Evolutionary conservation across 495 filamentous ascomycete species (phyloP).

Genomic region (Neurospora sublineolata): DNA sequence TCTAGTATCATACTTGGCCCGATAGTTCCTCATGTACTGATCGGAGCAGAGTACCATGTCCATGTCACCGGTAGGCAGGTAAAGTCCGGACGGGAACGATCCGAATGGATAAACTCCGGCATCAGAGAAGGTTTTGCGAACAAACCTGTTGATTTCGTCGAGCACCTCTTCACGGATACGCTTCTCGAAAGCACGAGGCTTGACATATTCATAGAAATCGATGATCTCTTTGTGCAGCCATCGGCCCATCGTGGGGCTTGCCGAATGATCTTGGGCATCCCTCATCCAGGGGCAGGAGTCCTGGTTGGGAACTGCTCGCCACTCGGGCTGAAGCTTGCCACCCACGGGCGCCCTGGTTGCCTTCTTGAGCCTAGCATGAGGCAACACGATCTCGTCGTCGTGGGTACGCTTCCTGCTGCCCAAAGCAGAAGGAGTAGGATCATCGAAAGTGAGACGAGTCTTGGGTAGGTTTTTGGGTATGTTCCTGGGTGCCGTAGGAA

Average conservation of each 20-base stretch:
- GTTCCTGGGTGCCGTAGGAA: slow-evolving; percentile 4
- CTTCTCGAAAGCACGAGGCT: slow-evolving; percentile 66
- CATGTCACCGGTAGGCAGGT: slow-evolving; percentile 86
- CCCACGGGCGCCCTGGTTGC: slow-evolving; percentile 27
- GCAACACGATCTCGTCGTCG: slow-evolving; percentile 52
- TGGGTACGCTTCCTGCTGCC: slow-evolving; percentile 53
- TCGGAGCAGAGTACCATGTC: slow-evolving; percentile 77
- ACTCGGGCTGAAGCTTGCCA: slow-evolving; percentile 45
- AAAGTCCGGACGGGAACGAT: slow-evolving; percentile 81
- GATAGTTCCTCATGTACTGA: slow-evolving; percentile 33
- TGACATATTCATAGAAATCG: slow-evolving; percentile 78
- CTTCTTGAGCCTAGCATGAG: slow-evolving; percentile 34
- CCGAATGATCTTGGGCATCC: slow-evolving; percentile 32
- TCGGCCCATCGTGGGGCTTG: slow-evolving; percentile 29
- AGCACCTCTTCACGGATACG: slow-evolving; percentile 62
- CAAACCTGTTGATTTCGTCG: slow-evolving; percentile 38
- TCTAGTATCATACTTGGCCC: slow-evolving; percentile 25
- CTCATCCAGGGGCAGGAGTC: slow-evolving; percentile 51
- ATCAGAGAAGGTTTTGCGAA: slow-evolving; percentile 40
- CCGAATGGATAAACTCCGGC: slow-evolving; percentile 66
- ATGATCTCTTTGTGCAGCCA: slow-evolving; percentile 75
- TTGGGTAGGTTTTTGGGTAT: slow-evolving; percentile 1
- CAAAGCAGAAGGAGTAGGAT: slow-evolving; percentile 11
- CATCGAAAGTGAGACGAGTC: background rate
- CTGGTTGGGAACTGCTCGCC: slow-evolving; percentile 34